These are phyloP conservation scores for Blakeslea trispora DNA, from an alignment of 371 early-diverging fungal genomes.

Conservation along the genomic window DNA sequence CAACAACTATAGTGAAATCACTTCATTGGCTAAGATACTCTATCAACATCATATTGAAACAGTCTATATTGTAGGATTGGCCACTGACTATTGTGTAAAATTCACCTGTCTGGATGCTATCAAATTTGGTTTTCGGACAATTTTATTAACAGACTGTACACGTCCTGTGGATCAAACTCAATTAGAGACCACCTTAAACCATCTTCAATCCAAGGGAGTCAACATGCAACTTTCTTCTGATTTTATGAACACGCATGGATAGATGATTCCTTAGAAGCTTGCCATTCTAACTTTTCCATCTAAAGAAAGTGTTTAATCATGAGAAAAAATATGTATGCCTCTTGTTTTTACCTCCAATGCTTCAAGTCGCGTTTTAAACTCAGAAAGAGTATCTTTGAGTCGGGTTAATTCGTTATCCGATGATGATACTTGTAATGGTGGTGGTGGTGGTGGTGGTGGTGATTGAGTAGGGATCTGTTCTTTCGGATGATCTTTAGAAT, in stretches of 20 bases:
- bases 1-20: constrained; percentile 42
- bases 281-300: constrained; percentile 37
- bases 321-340: background rate
- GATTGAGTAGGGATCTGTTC: no score
- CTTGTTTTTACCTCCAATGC: constrained; percentile 28
- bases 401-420: constrained; percentile 24
- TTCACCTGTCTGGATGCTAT: constrained; percentile 43
- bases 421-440: no score
- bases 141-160: constrained; percentile 37
- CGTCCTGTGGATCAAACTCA: constrained; percentile 26
- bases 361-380: constrained; percentile 25
- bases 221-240: constrained; percentile 10
- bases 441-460: no score
- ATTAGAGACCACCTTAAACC: constrained; percentile 20
- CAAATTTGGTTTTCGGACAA: constrained; percentile 49
- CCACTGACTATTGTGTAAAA: constrained; percentile 49
- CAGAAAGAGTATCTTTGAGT: constrained; percentile 19
- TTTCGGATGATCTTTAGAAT: no score
- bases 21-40: constrained; percentile 34
- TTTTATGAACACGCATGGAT: background rate
- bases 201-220: constrained; percentile 34
- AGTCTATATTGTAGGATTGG: constrained; percentile 39
- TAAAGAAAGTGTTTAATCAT: constrained; percentile 6
- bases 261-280: constrained; percentile 23
- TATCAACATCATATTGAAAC: constrained; percentile 36